Evolutionary conservation across 2,329 filamentous ascomycete species (phyloP).

Genomic region (Aspergillus ochraceus): DNA sequence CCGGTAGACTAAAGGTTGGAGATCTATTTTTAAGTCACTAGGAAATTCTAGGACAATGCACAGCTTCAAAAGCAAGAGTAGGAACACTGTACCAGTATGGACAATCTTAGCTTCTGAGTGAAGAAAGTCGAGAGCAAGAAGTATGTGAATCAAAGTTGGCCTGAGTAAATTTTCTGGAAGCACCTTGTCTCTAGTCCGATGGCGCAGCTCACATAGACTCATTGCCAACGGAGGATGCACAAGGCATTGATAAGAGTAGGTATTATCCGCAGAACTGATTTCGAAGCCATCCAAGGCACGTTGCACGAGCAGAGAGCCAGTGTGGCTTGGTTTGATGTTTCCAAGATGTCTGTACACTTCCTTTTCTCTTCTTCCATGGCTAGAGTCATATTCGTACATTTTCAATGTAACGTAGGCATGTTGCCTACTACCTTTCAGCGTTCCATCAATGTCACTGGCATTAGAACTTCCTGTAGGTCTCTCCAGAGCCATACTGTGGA

Average conservation of each 20-base stretch:
- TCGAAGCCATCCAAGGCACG: constrained; percentile 23
- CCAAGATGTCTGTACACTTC: constrained; percentile 20
- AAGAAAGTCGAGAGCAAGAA: constrained; percentile 29
- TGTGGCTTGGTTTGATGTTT: constrained; percentile 17
- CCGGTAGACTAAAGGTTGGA: constrained; percentile 25
- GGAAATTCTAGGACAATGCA: background rate
- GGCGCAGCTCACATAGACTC: constrained; percentile 19
- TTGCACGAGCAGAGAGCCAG: constrained; percentile 19
- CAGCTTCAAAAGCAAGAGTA: background rate
- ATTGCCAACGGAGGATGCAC: constrained; percentile 25
- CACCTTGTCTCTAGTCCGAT: constrained; percentile 8
- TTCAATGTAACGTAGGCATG: constrained; percentile 13
- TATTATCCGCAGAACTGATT: constrained; percentile 11
- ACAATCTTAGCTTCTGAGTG: constrained; percentile 24
- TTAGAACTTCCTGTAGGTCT: constrained; percentile 11
- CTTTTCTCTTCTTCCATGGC: constrained; percentile 13
- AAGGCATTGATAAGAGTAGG: constrained; percentile 18
- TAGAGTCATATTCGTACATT: constrained; percentile 6
- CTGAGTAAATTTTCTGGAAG: constrained; percentile 24
- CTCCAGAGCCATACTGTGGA: constrained; percentile 13
- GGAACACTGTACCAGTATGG: constrained; percentile 25
- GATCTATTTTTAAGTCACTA: constrained; percentile 17
- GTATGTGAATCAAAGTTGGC: constrained; percentile 19
- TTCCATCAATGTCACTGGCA: background rate
- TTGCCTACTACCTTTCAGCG: background rate